Conservation (phyloP, 768 basidiomycete species). For the Amanita phalloides region DNA sequence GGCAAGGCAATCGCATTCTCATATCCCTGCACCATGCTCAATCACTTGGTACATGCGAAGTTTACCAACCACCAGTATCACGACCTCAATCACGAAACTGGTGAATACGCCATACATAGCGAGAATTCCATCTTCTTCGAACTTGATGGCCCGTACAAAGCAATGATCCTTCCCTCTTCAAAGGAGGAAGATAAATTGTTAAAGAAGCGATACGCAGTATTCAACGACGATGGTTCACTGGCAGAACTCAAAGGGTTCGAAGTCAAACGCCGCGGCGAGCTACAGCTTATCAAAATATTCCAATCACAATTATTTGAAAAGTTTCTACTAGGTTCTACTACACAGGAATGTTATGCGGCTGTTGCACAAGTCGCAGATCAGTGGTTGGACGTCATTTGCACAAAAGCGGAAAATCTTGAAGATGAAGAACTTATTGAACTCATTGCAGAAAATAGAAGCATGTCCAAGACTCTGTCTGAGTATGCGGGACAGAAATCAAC, state of each 20-base stretch:
- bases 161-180: conserved; percentile 98
- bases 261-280: conserved; percentile 93
- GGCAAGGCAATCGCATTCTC: conserved; percentile 88
- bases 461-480: conserved; percentile 94
- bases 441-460: conserved; percentile 96
- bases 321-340: conserved; percentile 87
- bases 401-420: conserved; percentile 68
- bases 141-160: conserved; percentile 95
- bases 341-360: conserved; percentile 90
- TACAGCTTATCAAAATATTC: conserved; percentile 99
- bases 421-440: conserved; percentile 95
- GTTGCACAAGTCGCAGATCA: conserved; percentile 92
- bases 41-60: conserved; percentile 89
- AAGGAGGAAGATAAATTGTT: conserved; percentile 98
- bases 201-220: conserved; percentile 98
- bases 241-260: conserved; percentile 99
- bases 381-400: conserved; percentile 94
- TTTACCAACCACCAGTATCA: conserved; percentile 99
- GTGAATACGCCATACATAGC: conserved; percentile 76
- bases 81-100: conserved; percentile 75
- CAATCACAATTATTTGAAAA: conserved; percentile 98
- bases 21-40: conserved; percentile 99
- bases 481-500: conserved; percentile 97
- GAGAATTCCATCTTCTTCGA: conserved; percentile 99
- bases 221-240: conserved; percentile 95